Evolutionary conservation across 306 rosid species (phyloP).

Genomic region (Cucumis hystrix): DNA sequence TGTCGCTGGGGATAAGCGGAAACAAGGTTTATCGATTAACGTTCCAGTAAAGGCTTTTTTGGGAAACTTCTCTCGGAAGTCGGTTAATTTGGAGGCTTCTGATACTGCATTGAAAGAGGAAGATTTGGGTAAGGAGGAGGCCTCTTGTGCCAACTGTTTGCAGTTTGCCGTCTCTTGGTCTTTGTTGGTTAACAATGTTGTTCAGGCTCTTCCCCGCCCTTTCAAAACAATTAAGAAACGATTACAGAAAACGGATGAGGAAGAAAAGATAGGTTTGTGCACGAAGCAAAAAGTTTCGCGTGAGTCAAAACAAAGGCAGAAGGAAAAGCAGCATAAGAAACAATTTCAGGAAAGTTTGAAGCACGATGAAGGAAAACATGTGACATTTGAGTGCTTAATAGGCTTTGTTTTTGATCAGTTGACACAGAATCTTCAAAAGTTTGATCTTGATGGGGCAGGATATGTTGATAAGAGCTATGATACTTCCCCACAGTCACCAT

Average conservation of each 20-base stretch:
- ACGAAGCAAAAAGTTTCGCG: constrained; percentile 33
- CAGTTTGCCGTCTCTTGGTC: constrained; percentile 75
- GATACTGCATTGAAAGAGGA: constrained; percentile 15
- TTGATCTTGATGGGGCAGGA: constrained; percentile 34
- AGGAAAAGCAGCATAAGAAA: constrained; percentile 22
- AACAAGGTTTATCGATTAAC: constrained; percentile 44
- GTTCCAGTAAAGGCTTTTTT: constrained; percentile 53
- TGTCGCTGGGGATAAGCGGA: constrained; percentile 35
- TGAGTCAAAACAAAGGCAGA: constrained; percentile 41
- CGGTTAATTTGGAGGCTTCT: constrained; percentile 27
- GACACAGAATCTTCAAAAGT: constrained; percentile 46
- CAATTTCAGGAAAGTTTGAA: constrained; percentile 17
- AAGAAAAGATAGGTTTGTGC: constrained; percentile 34
- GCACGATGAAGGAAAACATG: constrained; percentile 40
- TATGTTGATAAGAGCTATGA: constrained; percentile 16
- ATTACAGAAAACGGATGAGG: constrained; percentile 46
- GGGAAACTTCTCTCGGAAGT: constrained; percentile 52
- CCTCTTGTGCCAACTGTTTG: constrained; percentile 63
- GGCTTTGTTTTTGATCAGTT: constrained; percentile 70
- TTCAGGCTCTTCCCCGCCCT: constrained; percentile 75
- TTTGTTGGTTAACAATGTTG: constrained; percentile 46
- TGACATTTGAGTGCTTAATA: constrained; percentile 53
- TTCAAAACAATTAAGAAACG: constrained; percentile 62
- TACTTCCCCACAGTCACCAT: constrained; percentile 8
- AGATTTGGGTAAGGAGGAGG: constrained; percentile 41